These are phyloP conservation scores for Populus tomentosa DNA, from an alignment of 441 rosid species.

Conservation along the genomic window DNA sequence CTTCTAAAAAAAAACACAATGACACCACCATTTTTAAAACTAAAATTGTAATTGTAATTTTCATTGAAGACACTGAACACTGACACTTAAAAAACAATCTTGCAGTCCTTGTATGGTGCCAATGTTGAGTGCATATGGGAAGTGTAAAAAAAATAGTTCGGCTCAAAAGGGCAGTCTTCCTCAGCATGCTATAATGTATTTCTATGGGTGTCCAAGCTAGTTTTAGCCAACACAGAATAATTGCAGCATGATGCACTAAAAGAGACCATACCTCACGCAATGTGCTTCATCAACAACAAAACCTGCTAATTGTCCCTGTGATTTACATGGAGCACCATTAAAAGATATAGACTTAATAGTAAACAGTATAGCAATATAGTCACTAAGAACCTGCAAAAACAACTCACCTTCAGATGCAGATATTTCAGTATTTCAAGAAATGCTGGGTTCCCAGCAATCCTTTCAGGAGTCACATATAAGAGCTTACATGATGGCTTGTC, in stretches of 20 bases:
- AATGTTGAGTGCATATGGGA: neutral
- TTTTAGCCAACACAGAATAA: neutral
- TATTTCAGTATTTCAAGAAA: constrained; percentile 61
- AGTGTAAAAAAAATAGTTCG: too few species aligned
- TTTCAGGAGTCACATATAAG: constrained; percentile 89
- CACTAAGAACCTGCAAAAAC: neutral
- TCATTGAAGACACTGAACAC: neutral
- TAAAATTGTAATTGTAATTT: neutral
- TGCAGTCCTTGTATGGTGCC: neutral
- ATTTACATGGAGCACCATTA: constrained; percentile 4
- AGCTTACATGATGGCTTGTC: constrained; percentile 85
- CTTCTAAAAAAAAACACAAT: neutral
- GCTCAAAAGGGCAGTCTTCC: neutral
- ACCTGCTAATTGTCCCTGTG: constrained; percentile 75
- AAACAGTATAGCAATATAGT: constrained; percentile 4
- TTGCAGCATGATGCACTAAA: neutral
- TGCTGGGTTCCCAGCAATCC: constrained; percentile 65
- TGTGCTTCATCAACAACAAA: constrained; percentile 96
- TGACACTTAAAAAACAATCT: neutral
- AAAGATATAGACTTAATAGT: constrained; percentile 1
- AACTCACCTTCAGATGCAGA: constrained; percentile 60
- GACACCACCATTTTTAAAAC: neutral
- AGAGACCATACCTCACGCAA: constrained; percentile 65
- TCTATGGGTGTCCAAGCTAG: neutral
- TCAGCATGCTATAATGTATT: neutral